Base-by-base conservation (phyloP, 176 grass and related monocot genomes). In the Oryza officinalis region DNA sequence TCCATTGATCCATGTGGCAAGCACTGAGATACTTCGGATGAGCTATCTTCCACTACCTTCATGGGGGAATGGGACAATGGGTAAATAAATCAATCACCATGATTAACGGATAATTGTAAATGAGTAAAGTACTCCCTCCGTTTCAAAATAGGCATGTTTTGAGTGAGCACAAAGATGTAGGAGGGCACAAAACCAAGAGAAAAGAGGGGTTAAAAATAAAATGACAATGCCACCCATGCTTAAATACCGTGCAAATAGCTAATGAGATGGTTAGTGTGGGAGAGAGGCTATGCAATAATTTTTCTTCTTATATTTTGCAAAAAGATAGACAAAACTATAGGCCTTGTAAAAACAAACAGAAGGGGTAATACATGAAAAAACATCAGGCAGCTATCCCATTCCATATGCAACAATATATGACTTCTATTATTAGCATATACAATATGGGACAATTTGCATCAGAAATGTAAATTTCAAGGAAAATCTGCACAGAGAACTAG, bases 11-110 rank as follows among this genome's bases (percentile, higher is more conserved):
- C 46, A 22, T 2, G 64, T 44, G 35, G 2, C 33, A 70, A 63
- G 14, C 8, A 80, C 46, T 32, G 49, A 27, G 67, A 59, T 47
- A 20, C 26, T 15, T 47, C 27, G 13, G 26, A 28, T 17, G 5
- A 71, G 40, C 6, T 74, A 44, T 18, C 13, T 67, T 67, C 64
- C 27, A 68, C 11, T 80, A 12, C 77, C 77, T 80, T 80, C 77
- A 67, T 23, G 17, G 64, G 43, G 20, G 40, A 68, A 80, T 67
- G 3, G 31, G 31, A 32, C 31, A 32, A 32, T 4, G 64, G 11
- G 43, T 5, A 68, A 67, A 30, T 49, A 50, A 67, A 67, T 81
- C 79, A 81, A 27, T 25, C 5, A 71, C 18, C 22, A 18, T 27
- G 30, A 37, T 13, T 17, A 14, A 47, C 13, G 45, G 14, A 14